These are phyloP conservation scores for Moesziomyces sp. DNA, from an alignment of 1,284 basidiomycete genomes.

Conservation along the genomic window DNA sequence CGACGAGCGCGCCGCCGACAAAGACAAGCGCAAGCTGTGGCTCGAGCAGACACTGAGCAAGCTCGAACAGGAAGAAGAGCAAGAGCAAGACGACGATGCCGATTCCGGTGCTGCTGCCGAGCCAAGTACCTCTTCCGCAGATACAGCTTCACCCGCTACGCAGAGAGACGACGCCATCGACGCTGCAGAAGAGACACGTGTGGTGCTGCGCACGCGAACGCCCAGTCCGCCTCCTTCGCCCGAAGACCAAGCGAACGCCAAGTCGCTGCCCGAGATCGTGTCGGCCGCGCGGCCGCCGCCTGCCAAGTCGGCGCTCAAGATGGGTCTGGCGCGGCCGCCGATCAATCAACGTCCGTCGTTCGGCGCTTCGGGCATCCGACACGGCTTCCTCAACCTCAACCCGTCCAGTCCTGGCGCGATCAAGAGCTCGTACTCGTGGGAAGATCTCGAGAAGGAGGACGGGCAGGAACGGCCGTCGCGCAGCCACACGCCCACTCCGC, in stretches of 20 bases:
- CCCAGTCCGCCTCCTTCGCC: slow-evolving; percentile 43
- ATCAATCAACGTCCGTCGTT: slow-evolving; percentile 39
- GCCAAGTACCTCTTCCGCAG: no score
- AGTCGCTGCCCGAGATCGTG: slow-evolving; percentile 34
- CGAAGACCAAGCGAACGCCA: slow-evolving; percentile 9
- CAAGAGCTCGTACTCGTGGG: slow-evolving; percentile 47
- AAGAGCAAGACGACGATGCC: slow-evolving; percentile 12
- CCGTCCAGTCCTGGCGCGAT: slow-evolving; percentile 53
- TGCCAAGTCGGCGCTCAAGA: slow-evolving; percentile 43
- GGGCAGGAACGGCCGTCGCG: slow-evolving; percentile 21
- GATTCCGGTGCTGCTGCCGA: not conserved
- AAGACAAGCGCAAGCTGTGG: slow-evolving; percentile 50
- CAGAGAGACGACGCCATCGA: not conserved
- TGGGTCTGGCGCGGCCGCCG: slow-evolving; percentile 15
- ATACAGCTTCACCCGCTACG: not conserved
- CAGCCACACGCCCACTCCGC: slow-evolving; percentile 35
- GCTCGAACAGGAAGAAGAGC: slow-evolving; percentile 55
- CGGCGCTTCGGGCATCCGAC: slow-evolving; percentile 40
- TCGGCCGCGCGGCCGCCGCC: slow-evolving; percentile 46
- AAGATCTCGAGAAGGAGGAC: slow-evolving; percentile 39
- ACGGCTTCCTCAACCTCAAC: slow-evolving; percentile 55
- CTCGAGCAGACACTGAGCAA: slow-evolving; percentile 52
- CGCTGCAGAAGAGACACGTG: slow-evolving; percentile 34
- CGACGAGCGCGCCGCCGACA: slow-evolving; percentile 11
- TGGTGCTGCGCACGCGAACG: slow-evolving; percentile 37